Conservation (phyloP, 208 protist species). For the Trypanosoma boissoni region DNA sequence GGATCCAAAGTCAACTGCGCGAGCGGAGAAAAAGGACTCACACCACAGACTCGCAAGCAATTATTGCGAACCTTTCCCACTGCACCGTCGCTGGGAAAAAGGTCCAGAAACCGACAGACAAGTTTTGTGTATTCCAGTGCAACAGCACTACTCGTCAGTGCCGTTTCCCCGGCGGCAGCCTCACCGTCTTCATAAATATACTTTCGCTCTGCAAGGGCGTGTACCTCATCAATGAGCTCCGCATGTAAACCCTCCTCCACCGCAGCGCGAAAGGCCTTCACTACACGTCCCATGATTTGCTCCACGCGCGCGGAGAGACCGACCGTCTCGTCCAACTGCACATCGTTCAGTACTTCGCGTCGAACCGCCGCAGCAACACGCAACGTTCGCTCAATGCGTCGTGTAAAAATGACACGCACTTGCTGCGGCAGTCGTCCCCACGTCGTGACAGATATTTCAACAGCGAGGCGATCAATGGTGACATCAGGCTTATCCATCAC, state of each 20-base stretch:
- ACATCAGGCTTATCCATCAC: conserved; percentile 27
- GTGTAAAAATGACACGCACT: conserved; percentile 30
- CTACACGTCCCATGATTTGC: conserved; percentile 38
- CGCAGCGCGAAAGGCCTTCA: conserved; percentile 28
- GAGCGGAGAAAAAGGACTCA: conserved; percentile 82
- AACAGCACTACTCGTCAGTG: conserved; percentile 38
- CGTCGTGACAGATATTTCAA: conserved; percentile 50
- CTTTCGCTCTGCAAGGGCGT: conserved; percentile 48
- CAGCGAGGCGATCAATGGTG: conserved; percentile 21
- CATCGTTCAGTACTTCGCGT: conserved; percentile 34
- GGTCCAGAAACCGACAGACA: conserved; percentile 62
- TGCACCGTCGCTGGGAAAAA: conserved; percentile 63
- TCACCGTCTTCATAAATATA: conserved; percentile 61
- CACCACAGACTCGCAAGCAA: conserved; percentile 80
- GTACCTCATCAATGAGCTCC: conserved; percentile 81
- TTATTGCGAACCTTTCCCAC: conserved; percentile 82
- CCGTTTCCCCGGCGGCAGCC: conserved; percentile 19
- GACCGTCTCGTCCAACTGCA: conserved; percentile 50
- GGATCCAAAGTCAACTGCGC: conserved; percentile 42
- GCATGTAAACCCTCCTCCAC: conserved; percentile 63
- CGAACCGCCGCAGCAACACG: neutral
- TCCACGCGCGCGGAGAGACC: conserved; percentile 70
- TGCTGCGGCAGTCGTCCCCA: conserved; percentile 44
- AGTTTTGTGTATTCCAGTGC: conserved; percentile 82
- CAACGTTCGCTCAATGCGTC: conserved; percentile 27